A percentile compares a stretch with the other conserved stretches of the same genome.
phyloP scores from a whole-genome alignment of 768 basidiomycete genomes.

The Termitomyces sp. region DNA sequence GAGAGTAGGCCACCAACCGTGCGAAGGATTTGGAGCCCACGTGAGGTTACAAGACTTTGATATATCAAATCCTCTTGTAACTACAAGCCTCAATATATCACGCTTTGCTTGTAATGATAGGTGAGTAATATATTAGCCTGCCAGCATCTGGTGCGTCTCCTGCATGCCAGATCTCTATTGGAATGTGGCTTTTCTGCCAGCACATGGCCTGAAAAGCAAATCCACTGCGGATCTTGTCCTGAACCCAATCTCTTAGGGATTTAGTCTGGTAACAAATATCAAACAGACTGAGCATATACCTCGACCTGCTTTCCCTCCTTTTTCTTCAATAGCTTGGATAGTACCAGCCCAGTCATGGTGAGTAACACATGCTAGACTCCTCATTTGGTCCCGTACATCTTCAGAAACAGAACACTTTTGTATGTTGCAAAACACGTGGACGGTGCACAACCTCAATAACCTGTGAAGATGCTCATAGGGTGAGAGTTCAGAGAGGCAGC shows the following conservation, averaged over 20 bases:
- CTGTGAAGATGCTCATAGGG: slow-evolving; percentile 25
- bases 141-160: background rate
- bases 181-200: background rate
- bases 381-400: slow-evolving; percentile 19
- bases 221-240: background rate
- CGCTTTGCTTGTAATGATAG: too few relatives aligned
- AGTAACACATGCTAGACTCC: slow-evolving; percentile 20
- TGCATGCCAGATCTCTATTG: background rate
- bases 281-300: background rate
- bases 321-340: slow-evolving; percentile 11
- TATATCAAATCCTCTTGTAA: too few relatives aligned
- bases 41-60: too few relatives aligned
- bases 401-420: slow-evolving; percentile 10
- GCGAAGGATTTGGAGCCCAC: too few relatives aligned
- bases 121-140: too few relatives aligned
- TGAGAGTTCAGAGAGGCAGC: slow-evolving; percentile 7
- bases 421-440: slow-evolving; percentile 23
- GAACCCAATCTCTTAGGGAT: background rate
- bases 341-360: slow-evolving; percentile 23
- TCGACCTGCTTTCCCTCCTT: slow-evolving; percentile 20
- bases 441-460: slow-evolving; percentile 19
- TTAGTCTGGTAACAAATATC: too few relatives aligned
- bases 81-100: too few relatives aligned
- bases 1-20: too few relatives aligned
- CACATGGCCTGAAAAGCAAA: background rate